phyloP scores from a whole-genome alignment of 2,329 filamentous ascomycete species.

The Thielaviopsis euricoi region DNA sequence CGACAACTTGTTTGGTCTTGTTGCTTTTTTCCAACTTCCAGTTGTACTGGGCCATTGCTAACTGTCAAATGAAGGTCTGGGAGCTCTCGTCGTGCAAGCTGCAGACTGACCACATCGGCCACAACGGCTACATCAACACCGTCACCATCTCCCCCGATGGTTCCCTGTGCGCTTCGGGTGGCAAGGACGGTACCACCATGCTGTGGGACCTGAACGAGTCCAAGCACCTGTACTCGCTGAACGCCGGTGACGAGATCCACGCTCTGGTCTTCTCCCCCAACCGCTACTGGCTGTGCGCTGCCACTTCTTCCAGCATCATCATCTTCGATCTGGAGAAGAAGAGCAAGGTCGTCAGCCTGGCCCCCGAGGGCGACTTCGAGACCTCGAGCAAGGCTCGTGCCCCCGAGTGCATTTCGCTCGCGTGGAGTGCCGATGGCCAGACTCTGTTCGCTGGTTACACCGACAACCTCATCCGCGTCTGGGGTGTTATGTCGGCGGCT shows the following conservation, averaged over 20 bases:
- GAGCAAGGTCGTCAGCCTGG: constrained; percentile 99
- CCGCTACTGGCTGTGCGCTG: constrained; percentile 99
- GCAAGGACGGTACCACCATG: constrained; percentile 99
- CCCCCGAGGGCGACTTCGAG: constrained; percentile 91
- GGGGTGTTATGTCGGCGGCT: constrained; percentile 93
- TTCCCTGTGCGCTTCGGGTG: constrained; percentile 95
- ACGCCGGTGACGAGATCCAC: constrained; percentile 98
- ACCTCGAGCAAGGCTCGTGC: constrained; percentile 93
- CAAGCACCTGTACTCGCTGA: constrained; percentile 99
- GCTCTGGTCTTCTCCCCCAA: constrained; percentile 99
- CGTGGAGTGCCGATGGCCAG: constrained; percentile 97
- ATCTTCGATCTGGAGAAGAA: constrained; percentile 99
- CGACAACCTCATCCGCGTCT: constrained; percentile 96
- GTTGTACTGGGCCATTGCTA: not conserved
- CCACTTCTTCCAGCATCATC: constrained; percentile 94
- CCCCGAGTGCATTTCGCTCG: constrained; percentile 93
- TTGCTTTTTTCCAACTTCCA: not conserved
- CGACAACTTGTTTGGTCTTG: not conserved
- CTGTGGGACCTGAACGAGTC: constrained; percentile 99
- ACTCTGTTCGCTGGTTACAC: constrained; percentile 99
- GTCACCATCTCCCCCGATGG: constrained; percentile 99
- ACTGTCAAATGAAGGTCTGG: constrained; percentile 61
- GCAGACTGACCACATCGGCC: constrained; percentile 99
- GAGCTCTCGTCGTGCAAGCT: constrained; percentile 98
- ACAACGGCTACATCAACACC: constrained; percentile 99